A percentile compares a stretch with the other conserved stretches of the same genome.
Evolutionary conservation across 331 rosid genomes (phyloP).

Genomic region (Pyracantha coccinea): DNA sequence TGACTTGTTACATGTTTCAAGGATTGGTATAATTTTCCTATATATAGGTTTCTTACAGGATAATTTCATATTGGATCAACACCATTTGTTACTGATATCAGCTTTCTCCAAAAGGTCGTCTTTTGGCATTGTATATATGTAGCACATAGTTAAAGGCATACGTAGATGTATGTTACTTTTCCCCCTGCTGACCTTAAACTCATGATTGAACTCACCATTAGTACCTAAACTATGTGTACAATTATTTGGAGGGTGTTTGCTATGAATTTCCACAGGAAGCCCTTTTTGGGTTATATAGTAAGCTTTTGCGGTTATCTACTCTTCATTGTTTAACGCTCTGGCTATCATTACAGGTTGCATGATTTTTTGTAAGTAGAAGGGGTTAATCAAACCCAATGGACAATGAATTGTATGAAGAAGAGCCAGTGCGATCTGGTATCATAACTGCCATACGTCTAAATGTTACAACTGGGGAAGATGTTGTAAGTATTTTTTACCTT

Average conservation of each 20-base stretch:
- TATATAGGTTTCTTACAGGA: background rate
- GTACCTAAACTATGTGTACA: background rate
- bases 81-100: background rate
- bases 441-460: conserved; percentile 46
- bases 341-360: conserved; percentile 28
- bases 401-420: conserved; percentile 33
- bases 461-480: conserved; percentile 42
- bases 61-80: background rate
- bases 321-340: conserved; percentile 7
- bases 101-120: background rate
- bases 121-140: background rate
- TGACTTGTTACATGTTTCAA: background rate
- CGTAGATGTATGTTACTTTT: background rate
- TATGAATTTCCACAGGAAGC: background rate
- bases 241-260: background rate
- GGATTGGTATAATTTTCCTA: background rate
- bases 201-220: background rate
- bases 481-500: conserved; percentile 39
- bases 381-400: conserved; percentile 52
- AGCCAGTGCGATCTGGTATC: conserved; percentile 38
- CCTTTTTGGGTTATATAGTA: background rate
- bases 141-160: background rate
- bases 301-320: conserved; percentile 9
- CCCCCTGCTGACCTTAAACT: background rate
- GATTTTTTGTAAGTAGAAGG: background rate